Evolutionary conservation across 495 filamentous ascomycete genomes (phyloP).

Genomic region (Thermothielavioides terrestris): DNA sequence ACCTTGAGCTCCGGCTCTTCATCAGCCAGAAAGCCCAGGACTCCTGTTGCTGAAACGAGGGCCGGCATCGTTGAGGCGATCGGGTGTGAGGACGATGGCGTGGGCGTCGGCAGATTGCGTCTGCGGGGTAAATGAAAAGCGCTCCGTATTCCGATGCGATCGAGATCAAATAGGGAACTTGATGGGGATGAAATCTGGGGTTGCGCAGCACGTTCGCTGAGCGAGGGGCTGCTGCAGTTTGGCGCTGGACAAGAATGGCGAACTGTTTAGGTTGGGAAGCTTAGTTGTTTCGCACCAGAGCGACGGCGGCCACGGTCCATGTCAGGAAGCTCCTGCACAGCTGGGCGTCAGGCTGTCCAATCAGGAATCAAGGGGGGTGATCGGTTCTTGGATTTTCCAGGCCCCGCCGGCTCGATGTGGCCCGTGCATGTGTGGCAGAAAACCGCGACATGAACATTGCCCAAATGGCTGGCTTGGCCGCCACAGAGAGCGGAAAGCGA

Average conservation of each 20-base stretch:
- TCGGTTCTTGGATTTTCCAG: constrained; percentile 1
- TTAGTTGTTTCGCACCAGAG: constrained; percentile 1
- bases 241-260: neutral
- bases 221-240: neutral
- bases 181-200: constrained; percentile 7
- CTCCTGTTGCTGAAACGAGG: constrained; percentile 85
- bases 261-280: constrained; percentile 9
- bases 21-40: constrained; percentile 92
- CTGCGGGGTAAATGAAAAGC: neutral
- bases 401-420: too few relatives aligned
- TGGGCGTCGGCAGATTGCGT: neutral
- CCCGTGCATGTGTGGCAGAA: too few relatives aligned
- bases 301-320: constrained; percentile 22
- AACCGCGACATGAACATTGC: too few relatives aligned
- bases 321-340: constrained; percentile 29
- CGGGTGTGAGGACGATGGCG: neutral
- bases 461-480: too few relatives aligned
- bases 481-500: too few relatives aligned
- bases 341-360: neutral
- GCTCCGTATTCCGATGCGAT: neutral
- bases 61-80: constrained; percentile 62
- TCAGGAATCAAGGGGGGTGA: neutral
- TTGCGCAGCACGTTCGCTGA: constrained; percentile 5
- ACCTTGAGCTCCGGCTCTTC: constrained; percentile 85
- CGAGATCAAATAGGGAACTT: neutral